Conservation (phyloP, 768 basidiomycete species). For the Lactarius sp. region DNA sequence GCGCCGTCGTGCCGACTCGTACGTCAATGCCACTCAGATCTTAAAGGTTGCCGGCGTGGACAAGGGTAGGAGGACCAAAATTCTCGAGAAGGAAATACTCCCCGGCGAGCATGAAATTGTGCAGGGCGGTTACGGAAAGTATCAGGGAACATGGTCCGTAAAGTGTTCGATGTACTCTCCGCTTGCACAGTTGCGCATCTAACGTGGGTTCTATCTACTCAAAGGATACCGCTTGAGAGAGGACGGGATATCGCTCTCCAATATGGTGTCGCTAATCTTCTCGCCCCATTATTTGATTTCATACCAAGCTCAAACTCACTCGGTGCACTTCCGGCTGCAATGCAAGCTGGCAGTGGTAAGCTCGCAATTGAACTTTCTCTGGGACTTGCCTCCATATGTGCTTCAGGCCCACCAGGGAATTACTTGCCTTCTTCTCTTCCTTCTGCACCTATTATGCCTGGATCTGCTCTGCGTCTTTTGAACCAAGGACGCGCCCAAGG, state of each 20-base stretch:
- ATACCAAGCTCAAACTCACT: slow-evolving; percentile 71
- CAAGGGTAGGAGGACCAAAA: slow-evolving; percentile 95
- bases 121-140: slow-evolving; percentile 98
- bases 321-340: slow-evolving; percentile 50
- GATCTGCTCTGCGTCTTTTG: slow-evolving; percentile 75
- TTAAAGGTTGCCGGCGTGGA: slow-evolving; percentile 98
- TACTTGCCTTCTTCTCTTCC: slow-evolving; percentile 43
- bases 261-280: slow-evolving; percentile 84
- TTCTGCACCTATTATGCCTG: slow-evolving; percentile 83
- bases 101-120: slow-evolving; percentile 97
- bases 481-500: slow-evolving; percentile 86
- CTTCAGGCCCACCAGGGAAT: slow-evolving; percentile 18
- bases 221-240: slow-evolving; percentile 92
- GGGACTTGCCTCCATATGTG: background rate
- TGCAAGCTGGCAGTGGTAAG: slow-evolving; percentile 26
- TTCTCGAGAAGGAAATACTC: slow-evolving; percentile 93
- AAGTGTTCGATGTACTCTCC: slow-evolving; percentile 6
- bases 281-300: slow-evolving; percentile 91
- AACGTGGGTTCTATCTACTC: background rate
- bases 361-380: background rate
- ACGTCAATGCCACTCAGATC: slow-evolving; percentile 98
- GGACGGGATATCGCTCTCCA: slow-evolving; percentile 90
- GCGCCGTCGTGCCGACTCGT: slow-evolving; percentile 91
- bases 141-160: slow-evolving; percentile 95
- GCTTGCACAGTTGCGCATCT: slow-evolving; percentile 8